A percentile compares a stretch with the other conserved stretches of the same genome.
phyloP scores from a whole-genome alignment of 768 basidiomycete species.

The Lentinula sp. region DNA sequence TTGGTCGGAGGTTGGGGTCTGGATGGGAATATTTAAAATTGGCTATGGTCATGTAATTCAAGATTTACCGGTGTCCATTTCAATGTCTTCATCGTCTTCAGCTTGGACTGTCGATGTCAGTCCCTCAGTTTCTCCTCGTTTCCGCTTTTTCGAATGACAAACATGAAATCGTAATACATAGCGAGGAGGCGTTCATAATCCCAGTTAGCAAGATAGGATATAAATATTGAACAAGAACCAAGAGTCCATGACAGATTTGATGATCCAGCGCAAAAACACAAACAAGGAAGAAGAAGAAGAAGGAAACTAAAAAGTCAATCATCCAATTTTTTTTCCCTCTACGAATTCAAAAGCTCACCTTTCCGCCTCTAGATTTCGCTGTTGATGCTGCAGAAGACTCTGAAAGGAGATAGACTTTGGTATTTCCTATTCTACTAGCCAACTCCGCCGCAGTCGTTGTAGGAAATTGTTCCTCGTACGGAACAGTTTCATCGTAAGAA shows the following conservation, averaged over 20 bases:
- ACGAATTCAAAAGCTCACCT: conserved; percentile 58
- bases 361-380: conserved; percentile 36
- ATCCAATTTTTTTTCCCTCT: conserved; percentile 37
- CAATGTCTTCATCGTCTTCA: conserved; percentile 21
- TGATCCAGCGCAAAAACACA: neutral
- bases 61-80: conserved; percentile 18
- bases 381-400: conserved; percentile 54
- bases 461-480: conserved; percentile 55
- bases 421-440: conserved; percentile 62
- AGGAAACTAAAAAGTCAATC: conserved; percentile 23
- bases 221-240: no score
- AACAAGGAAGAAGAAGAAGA: neutral
- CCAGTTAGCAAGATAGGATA: no score
- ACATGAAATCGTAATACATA: no score
- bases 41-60: neutral
- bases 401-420: conserved; percentile 73
- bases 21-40: no score
- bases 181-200: no score
- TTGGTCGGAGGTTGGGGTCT: conserved; percentile 46
- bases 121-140: conserved; percentile 20
- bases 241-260: no score
- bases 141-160: conserved; percentile 14
- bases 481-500: conserved; percentile 23
- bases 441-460: conserved; percentile 30
- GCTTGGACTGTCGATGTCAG: neutral